Conservation (phyloP, 805 yeast species). For the Saccharomycopsis fermentans region DNA sequence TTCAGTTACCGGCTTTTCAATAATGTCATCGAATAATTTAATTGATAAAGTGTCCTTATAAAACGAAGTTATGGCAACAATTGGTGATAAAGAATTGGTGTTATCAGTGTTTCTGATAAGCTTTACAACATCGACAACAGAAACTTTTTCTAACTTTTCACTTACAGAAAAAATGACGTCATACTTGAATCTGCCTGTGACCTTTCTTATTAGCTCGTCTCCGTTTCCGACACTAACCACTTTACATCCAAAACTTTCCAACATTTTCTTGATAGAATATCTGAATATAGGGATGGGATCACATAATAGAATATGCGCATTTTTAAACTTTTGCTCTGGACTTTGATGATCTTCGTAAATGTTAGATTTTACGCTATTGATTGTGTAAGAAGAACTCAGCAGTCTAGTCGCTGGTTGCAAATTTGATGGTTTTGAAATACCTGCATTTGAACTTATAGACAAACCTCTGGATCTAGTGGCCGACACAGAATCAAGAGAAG, state of each 20-base stretch:
- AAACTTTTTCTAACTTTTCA: conserved; percentile 53
- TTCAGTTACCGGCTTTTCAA: conserved; percentile 54
- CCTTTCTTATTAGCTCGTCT: conserved; percentile 71
- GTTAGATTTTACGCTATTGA: background rate
- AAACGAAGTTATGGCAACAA: conserved; percentile 65
- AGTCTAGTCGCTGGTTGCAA: background rate
- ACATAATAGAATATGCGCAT: conserved; percentile 65
- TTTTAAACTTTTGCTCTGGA: conserved; percentile 20
- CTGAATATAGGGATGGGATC: conserved; percentile 81
- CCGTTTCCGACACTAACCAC: conserved; percentile 72
- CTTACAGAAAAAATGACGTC: conserved; percentile 70
- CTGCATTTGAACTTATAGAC: conserved; percentile 22
- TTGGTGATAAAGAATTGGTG: conserved; percentile 66
- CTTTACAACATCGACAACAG: conserved; percentile 67
- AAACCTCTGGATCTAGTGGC: conserved; percentile 29
- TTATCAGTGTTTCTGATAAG: conserved; percentile 67
- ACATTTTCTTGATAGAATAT: conserved; percentile 49
- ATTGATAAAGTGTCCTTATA: conserved; percentile 52
- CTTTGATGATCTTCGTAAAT: background rate
- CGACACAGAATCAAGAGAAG: conserved; percentile 29
- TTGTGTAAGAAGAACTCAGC: background rate
- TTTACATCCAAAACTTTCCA: conserved; percentile 66
- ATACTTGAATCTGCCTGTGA: conserved; percentile 74
- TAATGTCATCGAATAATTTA: conserved; percentile 50
- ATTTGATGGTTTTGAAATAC: conserved; percentile 11